Percentiles rank a stretch among this genome's conserved stretches.
These are phyloP conservation scores for Ophiostoma sp. DNA, from an alignment of 2,329 filamentous ascomycete genomes.

Conservation along the genomic window DNA sequence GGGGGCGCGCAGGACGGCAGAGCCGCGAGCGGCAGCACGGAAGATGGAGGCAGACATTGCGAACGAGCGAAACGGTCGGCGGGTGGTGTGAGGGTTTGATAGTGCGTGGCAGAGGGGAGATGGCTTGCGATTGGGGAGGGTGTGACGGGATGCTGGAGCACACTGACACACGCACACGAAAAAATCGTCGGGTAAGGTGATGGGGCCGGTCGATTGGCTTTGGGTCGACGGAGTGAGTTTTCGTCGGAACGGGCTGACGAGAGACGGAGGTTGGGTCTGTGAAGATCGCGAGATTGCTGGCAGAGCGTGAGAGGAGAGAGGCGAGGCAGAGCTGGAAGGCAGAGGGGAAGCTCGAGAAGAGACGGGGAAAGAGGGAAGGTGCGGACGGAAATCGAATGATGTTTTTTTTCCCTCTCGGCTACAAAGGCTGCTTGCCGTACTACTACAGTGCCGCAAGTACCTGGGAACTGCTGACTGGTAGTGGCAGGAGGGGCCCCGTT, in stretches of 20 bases:
- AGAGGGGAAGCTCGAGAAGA: conserved; percentile 13
- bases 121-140: conserved; percentile 9
- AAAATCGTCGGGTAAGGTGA: conserved; percentile 19
- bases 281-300: conserved; percentile 9
- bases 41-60: conserved; percentile 56
- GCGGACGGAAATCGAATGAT: conserved; percentile 28
- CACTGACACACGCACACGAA: conserved; percentile 15
- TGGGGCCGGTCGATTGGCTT: conserved; percentile 19
- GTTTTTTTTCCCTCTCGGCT: conserved; percentile 28
- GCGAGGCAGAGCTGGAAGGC: conserved; percentile 18
- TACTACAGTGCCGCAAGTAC: conserved; percentile 6
- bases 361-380: conserved; percentile 17
- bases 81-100: background rate
- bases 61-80: background rate
- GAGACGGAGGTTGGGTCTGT: background rate
- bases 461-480: conserved; percentile 13
- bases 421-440: conserved; percentile 9
- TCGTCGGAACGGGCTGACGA: background rate
- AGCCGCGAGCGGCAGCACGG: conserved; percentile 64
- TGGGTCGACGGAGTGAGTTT: conserved; percentile 10
- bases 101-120: conserved; percentile 18
- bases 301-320: background rate
- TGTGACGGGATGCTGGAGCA: conserved; percentile 18
- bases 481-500: conserved; percentile 5
- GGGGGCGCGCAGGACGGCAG: conserved; percentile 58